phyloP scores from a whole-genome alignment of 2,329 filamentous ascomycete species.

The Calonectria pseudoturangicola region DNA sequence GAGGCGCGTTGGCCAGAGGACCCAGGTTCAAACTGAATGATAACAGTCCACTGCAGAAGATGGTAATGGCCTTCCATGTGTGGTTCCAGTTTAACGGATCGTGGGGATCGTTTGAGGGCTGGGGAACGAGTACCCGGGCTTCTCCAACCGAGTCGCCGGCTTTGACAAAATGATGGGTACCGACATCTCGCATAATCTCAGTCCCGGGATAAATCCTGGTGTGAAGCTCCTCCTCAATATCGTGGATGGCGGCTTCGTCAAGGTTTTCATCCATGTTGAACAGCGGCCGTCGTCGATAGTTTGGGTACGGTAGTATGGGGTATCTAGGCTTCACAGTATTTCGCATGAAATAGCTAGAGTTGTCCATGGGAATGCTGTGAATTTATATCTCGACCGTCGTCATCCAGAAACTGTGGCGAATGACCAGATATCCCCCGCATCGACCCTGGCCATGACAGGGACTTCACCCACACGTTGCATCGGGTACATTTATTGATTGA shows the following conservation, averaged over 20 bases:
- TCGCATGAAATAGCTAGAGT: accelerated
- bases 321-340: background rate
- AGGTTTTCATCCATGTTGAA: slow-evolving; percentile 32
- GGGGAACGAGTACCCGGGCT: slow-evolving; percentile 33
- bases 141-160: slow-evolving; percentile 33
- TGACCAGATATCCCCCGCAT: background rate
- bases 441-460: background rate
- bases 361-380: background rate
- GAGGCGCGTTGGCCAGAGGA: slow-evolving; percentile 28
- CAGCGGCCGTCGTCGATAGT: background rate
- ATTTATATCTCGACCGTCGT: background rate
- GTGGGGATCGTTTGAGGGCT: slow-evolving; percentile 34
- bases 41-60: slow-evolving; percentile 29
- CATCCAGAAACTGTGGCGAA: background rate
- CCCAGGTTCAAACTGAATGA: slow-evolving; percentile 36
- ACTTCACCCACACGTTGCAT: background rate
- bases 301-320: too few relatives aligned
- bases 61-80: slow-evolving; percentile 35
- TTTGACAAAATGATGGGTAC: slow-evolving; percentile 34
- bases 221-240: slow-evolving; percentile 37
- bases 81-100: slow-evolving; percentile 36
- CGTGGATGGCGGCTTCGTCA: slow-evolving; percentile 34
- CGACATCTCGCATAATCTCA: slow-evolving; percentile 39
- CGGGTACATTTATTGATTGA: background rate
- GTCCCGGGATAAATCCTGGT: slow-evolving; percentile 35